Evolutionary conservation across 1,284 basidiomycete species (phyloP).

Genomic region (Sporisorium graminicola): DNA sequence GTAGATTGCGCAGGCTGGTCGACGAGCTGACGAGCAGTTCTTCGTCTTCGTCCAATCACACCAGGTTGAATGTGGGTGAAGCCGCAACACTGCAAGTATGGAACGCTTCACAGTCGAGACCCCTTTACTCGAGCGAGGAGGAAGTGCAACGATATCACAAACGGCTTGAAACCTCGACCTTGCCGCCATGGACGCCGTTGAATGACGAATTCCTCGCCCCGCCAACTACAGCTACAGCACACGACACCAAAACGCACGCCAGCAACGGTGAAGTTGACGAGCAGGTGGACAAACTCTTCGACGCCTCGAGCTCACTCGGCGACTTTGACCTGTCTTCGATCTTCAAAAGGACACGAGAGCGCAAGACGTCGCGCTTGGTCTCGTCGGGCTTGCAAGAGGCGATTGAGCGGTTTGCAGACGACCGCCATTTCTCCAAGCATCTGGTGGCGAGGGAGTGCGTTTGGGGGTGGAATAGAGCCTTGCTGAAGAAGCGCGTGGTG

Average conservation of each 20-base stretch:
- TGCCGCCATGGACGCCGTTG: conserved; percentile 35
- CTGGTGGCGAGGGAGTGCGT: conserved; percentile 14
- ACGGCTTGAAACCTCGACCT: neutral
- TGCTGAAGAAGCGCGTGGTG: neutral
- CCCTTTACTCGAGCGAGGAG: conserved; percentile 21
- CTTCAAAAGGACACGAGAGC: conserved; percentile 11
- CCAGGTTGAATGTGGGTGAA: neutral
- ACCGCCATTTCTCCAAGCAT: conserved; percentile 38
- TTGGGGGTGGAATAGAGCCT: conserved; percentile 38
- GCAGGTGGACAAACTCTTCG: conserved; percentile 7
- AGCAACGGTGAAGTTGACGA: conserved; percentile 2
- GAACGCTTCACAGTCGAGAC: conserved; percentile 9
- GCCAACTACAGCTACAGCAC: no score
- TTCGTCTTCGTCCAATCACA: neutral
- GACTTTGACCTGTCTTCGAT: conserved; percentile 32
- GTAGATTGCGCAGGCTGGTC: neutral
- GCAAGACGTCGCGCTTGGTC: conserved; percentile 15
- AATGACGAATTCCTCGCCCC: conserved; percentile 4
- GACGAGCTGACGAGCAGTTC: neutral
- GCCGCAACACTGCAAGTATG: conserved; percentile 19
- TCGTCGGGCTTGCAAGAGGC: conserved; percentile 29
- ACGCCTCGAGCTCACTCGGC: neutral
- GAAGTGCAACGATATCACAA: conserved; percentile 11
- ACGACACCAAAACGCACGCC: neutral
- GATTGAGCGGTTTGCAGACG: conserved; percentile 39